These are phyloP conservation scores for Aureobasidium mangrovei DNA, from an alignment of 2,329 filamentous ascomycete species.

Conservation along the genomic window DNA sequence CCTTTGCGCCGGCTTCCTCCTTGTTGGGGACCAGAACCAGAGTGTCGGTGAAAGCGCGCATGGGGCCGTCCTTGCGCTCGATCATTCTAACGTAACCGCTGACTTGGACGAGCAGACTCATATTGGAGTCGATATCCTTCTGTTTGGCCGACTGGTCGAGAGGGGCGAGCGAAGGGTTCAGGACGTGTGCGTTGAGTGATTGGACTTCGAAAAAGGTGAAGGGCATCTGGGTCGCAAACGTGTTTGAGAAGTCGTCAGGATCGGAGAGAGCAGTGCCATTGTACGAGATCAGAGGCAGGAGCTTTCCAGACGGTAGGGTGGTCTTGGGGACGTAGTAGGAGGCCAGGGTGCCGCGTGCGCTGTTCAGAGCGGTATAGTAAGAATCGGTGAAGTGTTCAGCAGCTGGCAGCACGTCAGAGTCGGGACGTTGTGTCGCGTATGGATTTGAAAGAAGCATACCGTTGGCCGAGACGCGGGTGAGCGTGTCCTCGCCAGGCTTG, in stretches of 20 bases:
- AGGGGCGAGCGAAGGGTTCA: constrained; percentile 56
- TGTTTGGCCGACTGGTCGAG: constrained; percentile 33
- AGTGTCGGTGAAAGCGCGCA: constrained; percentile 67
- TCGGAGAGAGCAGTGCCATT: constrained; percentile 63
- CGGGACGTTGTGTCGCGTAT: neutral
- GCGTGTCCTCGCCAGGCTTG: constrained; percentile 11
- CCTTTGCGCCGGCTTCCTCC: constrained; percentile 25
- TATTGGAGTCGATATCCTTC: constrained; percentile 46
- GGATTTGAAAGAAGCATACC: neutral
- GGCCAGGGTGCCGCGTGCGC: constrained; percentile 46
- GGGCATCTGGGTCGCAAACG: constrained; percentile 59
- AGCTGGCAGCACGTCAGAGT: constrained; percentile 31
- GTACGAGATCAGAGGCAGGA: constrained; percentile 60
- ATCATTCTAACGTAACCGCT: constrained; percentile 64
- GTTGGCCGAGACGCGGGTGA: constrained; percentile 16
- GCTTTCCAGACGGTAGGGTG: constrained; percentile 43
- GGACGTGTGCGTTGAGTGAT: constrained; percentile 66
- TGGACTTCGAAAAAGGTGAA: constrained; percentile 62
- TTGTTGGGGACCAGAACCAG: constrained; percentile 65
- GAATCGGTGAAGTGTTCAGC: constrained; percentile 62
- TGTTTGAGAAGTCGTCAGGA: constrained; percentile 56
- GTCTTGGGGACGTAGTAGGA: constrained; percentile 62
- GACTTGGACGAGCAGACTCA: constrained; percentile 63
- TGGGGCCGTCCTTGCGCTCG: constrained; percentile 48
- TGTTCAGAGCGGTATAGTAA: constrained; percentile 69